phyloP scores from a whole-genome alignment of 2,329 filamentous ascomycete species.

The Diplodia mutila region DNA sequence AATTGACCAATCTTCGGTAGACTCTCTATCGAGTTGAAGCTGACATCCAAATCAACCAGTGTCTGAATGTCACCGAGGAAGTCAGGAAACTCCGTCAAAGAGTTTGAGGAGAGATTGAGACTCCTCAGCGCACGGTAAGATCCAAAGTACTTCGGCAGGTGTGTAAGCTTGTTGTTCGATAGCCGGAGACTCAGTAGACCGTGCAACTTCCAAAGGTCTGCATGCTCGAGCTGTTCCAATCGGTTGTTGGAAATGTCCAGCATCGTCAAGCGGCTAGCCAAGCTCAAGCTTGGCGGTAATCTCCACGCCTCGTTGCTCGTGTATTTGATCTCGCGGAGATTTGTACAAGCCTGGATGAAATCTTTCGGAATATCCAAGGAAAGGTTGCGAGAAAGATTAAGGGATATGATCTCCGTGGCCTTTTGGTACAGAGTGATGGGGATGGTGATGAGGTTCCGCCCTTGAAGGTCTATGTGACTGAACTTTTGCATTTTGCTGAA shows the following conservation, averaged over 20 bases:
- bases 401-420: slow-evolving; percentile 86
- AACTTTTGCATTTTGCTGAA: slow-evolving; percentile 85
- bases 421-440: slow-evolving; percentile 93
- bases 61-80: slow-evolving; percentile 83
- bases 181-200: slow-evolving; percentile 87
- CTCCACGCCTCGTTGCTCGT: slow-evolving; percentile 90
- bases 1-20: slow-evolving; percentile 82
- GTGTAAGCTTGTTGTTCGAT: slow-evolving; percentile 86
- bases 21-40: slow-evolving; percentile 86
- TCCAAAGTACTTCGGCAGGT: slow-evolving; percentile 80
- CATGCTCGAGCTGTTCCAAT: slow-evolving; percentile 83
- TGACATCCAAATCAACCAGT: slow-evolving; percentile 90
- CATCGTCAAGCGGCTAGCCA: slow-evolving; percentile 80
- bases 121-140: slow-evolving; percentile 78
- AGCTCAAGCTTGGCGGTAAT: slow-evolving; percentile 79
- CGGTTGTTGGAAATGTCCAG: slow-evolving; percentile 95
- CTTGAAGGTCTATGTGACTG: slow-evolving; percentile 89
- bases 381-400: slow-evolving; percentile 91
- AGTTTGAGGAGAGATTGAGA: slow-evolving; percentile 93
- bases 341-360: slow-evolving; percentile 91
- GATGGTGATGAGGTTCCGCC: slow-evolving; percentile 89
- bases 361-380: slow-evolving; percentile 92
- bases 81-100: slow-evolving; percentile 79
- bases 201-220: slow-evolving; percentile 74
- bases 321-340: slow-evolving; percentile 92